Conservation (phyloP, 1,284 basidiomycete genomes). For the Sporisorium iseilematis-ciliati region DNA sequence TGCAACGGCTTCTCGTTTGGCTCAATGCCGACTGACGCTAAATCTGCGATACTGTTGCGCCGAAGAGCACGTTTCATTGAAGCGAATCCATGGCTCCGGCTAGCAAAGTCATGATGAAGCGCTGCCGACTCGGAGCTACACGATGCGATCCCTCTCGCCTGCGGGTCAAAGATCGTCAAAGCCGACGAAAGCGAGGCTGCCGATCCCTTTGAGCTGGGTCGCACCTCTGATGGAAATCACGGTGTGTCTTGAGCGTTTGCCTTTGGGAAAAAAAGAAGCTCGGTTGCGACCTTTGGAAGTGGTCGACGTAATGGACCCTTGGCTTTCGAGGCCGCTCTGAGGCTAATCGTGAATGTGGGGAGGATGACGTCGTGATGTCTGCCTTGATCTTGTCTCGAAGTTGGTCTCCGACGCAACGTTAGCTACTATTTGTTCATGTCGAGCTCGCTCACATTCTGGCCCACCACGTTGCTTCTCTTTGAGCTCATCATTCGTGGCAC, state of each 20-base stretch:
- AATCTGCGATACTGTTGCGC: neutral
- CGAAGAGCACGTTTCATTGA: neutral
- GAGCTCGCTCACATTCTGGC: neutral
- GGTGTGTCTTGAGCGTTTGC: neutral
- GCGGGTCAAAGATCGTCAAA: constrained; percentile 1
- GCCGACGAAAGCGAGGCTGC: neutral
- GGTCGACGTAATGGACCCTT: neutral
- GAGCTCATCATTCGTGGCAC: too few species aligned
- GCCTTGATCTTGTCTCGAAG: neutral
- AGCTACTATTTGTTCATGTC: neutral
- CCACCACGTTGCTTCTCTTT: too few species aligned
- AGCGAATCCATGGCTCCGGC: neutral
- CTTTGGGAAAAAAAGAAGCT: neutral
- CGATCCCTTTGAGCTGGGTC: neutral
- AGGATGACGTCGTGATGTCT: constrained; percentile 1
- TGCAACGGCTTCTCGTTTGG: neutral
- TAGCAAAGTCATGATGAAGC: too few species aligned
- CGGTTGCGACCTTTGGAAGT: neutral
- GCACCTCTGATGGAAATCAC: neutral
- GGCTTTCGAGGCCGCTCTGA: neutral
- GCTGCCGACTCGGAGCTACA: neutral
- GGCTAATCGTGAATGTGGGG: neutral
- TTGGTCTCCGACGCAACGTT: neutral
- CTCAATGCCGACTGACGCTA: too few species aligned
- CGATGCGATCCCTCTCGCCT: neutral